Conservation (phyloP, 345 rosid species). For the Pistacia vera region DNA sequence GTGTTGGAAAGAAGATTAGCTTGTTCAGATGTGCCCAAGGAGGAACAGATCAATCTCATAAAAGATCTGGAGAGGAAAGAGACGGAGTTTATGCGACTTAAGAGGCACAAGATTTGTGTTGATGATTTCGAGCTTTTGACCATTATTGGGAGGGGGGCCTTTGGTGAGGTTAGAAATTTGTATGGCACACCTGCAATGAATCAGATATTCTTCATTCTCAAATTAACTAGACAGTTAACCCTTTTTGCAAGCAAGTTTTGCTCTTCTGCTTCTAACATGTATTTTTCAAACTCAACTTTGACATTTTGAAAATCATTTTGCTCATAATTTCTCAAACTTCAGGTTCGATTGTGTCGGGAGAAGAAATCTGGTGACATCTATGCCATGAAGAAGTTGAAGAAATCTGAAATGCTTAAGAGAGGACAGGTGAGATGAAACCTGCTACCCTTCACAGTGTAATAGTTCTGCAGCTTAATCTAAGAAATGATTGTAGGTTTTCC, state of each 20-base stretch:
- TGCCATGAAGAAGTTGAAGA: constrained; percentile 99
- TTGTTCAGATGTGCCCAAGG: constrained; percentile 85
- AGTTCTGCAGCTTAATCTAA: constrained; percentile 4
- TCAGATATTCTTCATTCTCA: constrained; percentile 8
- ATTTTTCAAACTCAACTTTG: constrained; percentile 7
- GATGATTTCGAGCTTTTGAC: constrained; percentile 95
- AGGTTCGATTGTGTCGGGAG: constrained; percentile 92
- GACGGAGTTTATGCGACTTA: constrained; percentile 94
- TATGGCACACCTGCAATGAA: constrained; percentile 1
- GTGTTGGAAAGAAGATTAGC: constrained; percentile 88
- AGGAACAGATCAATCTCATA: constrained; percentile 83
- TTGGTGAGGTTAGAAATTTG: constrained; percentile 77
- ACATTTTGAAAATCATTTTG: constrained; percentile 6
- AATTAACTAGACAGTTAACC: constrained; percentile 1
- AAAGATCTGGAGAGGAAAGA: constrained; percentile 94
- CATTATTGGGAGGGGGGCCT: constrained; percentile 92
- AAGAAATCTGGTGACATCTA: constrained; percentile 94
- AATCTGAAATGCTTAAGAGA: constrained; percentile 94
- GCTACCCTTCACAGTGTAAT: constrained; percentile 10
- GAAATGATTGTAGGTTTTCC: constrained; percentile 2
- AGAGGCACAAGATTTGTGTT: constrained; percentile 87
- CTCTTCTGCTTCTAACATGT: constrained; percentile 6
- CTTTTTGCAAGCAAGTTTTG: background rate
- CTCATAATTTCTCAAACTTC: constrained; percentile 27
- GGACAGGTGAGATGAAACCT: constrained; percentile 74